These are phyloP conservation scores for Pulicaria dysenterica DNA, from an alignment of 129 eudicot genomes.

Conservation along the genomic window DNA sequence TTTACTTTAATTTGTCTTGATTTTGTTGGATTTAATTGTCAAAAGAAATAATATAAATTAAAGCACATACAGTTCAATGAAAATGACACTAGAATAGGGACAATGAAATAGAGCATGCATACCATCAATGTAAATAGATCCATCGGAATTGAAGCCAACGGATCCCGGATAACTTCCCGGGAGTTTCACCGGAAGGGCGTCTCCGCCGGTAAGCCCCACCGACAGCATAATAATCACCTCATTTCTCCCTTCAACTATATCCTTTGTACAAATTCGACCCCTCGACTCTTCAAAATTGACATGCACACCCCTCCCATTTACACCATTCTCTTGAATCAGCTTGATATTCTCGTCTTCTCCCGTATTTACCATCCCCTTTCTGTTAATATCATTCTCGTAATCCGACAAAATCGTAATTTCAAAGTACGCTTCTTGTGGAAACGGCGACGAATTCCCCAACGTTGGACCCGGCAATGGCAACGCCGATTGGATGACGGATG, in stretches of 20 bases:
- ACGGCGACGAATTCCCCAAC: constrained; percentile 33
- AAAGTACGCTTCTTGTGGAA: constrained; percentile 69
- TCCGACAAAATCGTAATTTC: constrained; percentile 64
- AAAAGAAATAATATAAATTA: background rate
- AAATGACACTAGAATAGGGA: background rate
- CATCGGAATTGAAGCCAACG: constrained; percentile 82
- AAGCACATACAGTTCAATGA: too few species aligned
- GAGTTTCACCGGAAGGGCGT: constrained; percentile 48
- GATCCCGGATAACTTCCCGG: constrained; percentile 88
- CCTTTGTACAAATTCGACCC: constrained; percentile 36
- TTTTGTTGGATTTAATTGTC: constrained; percentile 9
- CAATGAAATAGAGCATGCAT: constrained; percentile 34
- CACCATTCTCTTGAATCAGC: constrained; percentile 46
- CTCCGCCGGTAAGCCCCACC: constrained; percentile 63
- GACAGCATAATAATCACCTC: constrained; percentile 40
- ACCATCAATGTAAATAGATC: constrained; percentile 84
- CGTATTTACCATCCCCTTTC: constrained; percentile 28
- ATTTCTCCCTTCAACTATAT: constrained; percentile 32
- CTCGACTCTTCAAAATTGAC: constrained; percentile 40
- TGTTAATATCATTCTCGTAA: constrained; percentile 10
- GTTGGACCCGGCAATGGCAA: constrained; percentile 40
- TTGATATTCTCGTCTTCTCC: constrained; percentile 58
- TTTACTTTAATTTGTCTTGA: constrained; percentile 17
- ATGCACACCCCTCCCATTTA: constrained; percentile 33
- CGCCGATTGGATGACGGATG: constrained; percentile 33